Conservation (phyloP, 83 land plant species). For the Picea abies region DNA sequence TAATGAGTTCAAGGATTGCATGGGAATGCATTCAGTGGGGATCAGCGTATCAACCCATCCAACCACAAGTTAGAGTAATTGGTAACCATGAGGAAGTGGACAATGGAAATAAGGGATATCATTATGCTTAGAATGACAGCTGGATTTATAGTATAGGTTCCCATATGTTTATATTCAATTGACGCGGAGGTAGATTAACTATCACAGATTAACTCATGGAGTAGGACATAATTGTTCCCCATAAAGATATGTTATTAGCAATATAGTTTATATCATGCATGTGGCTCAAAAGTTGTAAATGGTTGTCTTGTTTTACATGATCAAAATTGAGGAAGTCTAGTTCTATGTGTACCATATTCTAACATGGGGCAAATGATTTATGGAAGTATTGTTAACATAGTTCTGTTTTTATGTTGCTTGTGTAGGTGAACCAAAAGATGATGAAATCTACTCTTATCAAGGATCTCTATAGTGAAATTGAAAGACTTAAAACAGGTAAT, state of each 20-base stretch:
- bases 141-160: not conserved
- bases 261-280: too few species aligned
- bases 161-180: too few species aligned
- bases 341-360: not conserved
- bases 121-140: not conserved
- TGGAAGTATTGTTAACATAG: not conserved
- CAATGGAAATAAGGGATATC: not conserved
- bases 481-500: conserved; percentile 87
- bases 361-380: not conserved
- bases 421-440: conserved; percentile 91
- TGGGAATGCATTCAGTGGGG: not conserved
- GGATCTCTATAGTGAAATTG: conserved; percentile 96
- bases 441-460: conserved; percentile 96
- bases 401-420: not conserved
- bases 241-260: too few species aligned
- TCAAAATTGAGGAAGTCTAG: not conserved
- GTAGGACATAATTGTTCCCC: too few species aligned
- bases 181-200: too few species aligned
- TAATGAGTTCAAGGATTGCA: not conserved
- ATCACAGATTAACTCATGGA: too few species aligned
- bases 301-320: not conserved
- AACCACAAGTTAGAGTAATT: not conserved
- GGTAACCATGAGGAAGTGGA: not conserved
- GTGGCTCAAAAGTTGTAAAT: too few species aligned
- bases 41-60: too few species aligned